Conservation (phyloP, 495 filamentous ascomycete species). For the Apiosordaria backusii region DNA sequence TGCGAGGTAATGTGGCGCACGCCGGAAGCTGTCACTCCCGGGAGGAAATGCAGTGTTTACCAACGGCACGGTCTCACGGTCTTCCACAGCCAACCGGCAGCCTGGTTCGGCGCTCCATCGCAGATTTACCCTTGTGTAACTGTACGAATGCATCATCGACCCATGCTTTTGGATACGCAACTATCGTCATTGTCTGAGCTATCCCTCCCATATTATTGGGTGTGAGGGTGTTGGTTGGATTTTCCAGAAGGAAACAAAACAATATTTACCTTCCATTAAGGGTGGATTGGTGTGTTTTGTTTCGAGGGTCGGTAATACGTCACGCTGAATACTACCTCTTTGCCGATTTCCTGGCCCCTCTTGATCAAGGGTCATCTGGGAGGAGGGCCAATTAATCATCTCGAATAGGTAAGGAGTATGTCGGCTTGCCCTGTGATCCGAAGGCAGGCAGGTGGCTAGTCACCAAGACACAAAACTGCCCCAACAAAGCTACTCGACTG, state of each 20-base stretch:
- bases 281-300: background rate
- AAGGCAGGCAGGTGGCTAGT: background rate
- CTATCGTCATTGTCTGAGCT: background rate
- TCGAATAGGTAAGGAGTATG: background rate
- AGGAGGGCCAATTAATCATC: background rate
- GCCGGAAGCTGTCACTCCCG: constrained; percentile 17
- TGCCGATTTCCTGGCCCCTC: background rate
- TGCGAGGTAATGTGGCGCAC: background rate
- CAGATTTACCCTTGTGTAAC: background rate
- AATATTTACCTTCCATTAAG: background rate
- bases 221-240: background rate
- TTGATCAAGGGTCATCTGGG: background rate
- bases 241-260: too few relatives aligned
- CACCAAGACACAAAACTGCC: background rate
- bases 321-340: background rate
- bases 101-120: background rate
- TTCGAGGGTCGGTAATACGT: background rate
- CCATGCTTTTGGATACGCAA: background rate
- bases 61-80: background rate
- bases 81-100: background rate
- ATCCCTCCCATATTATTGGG: too few relatives aligned
- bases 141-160: background rate
- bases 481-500: too few relatives aligned
- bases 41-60: background rate
- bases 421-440: background rate